Evolutionary conservation across 768 basidiomycete species (phyloP).

Genomic region (Termitomyces sp.): DNA sequence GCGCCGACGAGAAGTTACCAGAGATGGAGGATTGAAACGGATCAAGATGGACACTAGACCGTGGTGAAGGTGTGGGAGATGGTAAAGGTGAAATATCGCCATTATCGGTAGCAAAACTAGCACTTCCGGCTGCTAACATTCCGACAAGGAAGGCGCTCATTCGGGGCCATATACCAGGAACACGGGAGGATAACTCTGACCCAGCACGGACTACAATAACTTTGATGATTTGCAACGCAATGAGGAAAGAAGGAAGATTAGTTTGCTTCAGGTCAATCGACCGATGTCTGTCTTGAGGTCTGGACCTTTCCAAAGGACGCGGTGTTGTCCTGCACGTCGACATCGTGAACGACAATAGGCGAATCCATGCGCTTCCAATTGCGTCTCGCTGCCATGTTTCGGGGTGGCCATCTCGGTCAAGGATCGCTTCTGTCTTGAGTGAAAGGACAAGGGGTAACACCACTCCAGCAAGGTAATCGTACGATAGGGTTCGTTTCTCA

Average conservation of each 20-base stretch:
- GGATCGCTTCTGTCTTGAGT: constrained; percentile 47
- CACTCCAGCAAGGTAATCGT: constrained; percentile 60
- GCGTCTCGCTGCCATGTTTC: constrained; percentile 45
- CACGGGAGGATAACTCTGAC: constrained; percentile 47
- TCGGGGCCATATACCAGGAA: constrained; percentile 63
- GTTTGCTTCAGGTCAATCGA: constrained; percentile 19
- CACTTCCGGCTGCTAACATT: constrained; percentile 55
- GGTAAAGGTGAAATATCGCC: constrained; percentile 41
- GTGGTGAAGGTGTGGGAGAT: constrained; percentile 53
- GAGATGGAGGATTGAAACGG: constrained; percentile 23
- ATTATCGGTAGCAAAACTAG: constrained; percentile 49
- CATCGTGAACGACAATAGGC: constrained; percentile 58
- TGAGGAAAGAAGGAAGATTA: constrained; percentile 38
- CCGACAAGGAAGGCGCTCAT: constrained; percentile 49
- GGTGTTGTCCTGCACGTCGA: constrained; percentile 39
- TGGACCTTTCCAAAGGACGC: constrained; percentile 35
- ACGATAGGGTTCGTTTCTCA: constrained; percentile 50
- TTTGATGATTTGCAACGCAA: constrained; percentile 66
- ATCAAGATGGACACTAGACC: constrained; percentile 39
- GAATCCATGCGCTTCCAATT: constrained; percentile 53
- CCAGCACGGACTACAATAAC: constrained; percentile 60
- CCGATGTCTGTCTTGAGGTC: constrained; percentile 38
- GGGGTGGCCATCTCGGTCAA: constrained; percentile 35
- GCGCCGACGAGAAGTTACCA: constrained; percentile 20
- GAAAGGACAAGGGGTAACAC: constrained; percentile 57